phyloP scores from a whole-genome alignment of 2,329 filamentous ascomycete species.

The Epichloe brachyelytri region DNA sequence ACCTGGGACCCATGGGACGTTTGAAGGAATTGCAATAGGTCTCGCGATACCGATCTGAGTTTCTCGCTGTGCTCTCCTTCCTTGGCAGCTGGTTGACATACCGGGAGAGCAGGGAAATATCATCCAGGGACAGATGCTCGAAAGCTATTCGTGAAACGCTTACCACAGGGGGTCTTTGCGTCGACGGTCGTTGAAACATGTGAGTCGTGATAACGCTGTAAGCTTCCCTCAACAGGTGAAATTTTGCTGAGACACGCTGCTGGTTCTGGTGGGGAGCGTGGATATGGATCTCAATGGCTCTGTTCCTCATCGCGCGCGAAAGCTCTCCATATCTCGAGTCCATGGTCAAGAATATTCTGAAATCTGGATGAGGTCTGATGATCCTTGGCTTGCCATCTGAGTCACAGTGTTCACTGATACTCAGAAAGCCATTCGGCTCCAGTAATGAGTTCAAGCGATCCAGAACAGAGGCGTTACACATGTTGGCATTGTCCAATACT shows the following conservation, averaged over 20 bases:
- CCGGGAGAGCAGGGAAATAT: slow-evolving; percentile 27
- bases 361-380: slow-evolving; percentile 70
- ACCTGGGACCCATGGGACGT: slow-evolving; percentile 18
- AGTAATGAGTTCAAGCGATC: slow-evolving; percentile 90
- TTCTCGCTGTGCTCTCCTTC: background rate
- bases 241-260: slow-evolving; percentile 26
- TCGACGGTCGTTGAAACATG: slow-evolving; percentile 18
- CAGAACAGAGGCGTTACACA: slow-evolving; percentile 88
- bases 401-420: slow-evolving; percentile 86
- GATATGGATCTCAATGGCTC: slow-evolving; percentile 81
- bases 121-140: slow-evolving; percentile 34
- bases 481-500: slow-evolving; percentile 90
- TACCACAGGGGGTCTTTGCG: slow-evolving; percentile 10
- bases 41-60: slow-evolving; percentile 10
- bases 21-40: slow-evolving; percentile 19
- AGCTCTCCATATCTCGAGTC: slow-evolving; percentile 87
- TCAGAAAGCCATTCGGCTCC: slow-evolving; percentile 76
- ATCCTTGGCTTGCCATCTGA: slow-evolving; percentile 68
- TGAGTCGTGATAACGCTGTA: slow-evolving; percentile 33
- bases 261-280: slow-evolving; percentile 27
- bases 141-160: slow-evolving; percentile 24
- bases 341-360: slow-evolving; percentile 87
- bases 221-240: slow-evolving; percentile 33
- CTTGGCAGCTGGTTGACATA: slow-evolving; percentile 15
- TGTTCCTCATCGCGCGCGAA: slow-evolving; percentile 91